Evolutionary conservation across 164 flowering plant species (phyloP).

Genomic region (Stephania cephalantha): DNA sequence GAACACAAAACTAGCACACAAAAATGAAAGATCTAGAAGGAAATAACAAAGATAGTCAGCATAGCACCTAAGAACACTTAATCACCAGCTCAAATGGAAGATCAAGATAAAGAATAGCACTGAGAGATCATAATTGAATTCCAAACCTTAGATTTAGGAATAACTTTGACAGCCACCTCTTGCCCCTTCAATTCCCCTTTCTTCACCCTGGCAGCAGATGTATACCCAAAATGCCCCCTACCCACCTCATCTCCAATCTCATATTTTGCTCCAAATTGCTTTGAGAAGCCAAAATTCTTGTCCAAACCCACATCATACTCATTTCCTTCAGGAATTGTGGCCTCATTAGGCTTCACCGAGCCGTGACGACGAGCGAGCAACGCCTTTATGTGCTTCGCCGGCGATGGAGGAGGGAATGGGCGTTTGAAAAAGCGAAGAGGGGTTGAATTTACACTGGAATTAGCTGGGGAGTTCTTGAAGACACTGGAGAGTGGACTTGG

Average conservation of each 20-base stretch:
- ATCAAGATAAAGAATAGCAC: too few relatives aligned
- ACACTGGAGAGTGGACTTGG: conserved; percentile 69
- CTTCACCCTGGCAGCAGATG: conserved; percentile 73
- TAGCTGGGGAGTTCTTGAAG: conserved; percentile 75
- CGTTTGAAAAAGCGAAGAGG: conserved; percentile 73
- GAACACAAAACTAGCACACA: not conserved
- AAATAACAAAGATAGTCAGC: not conserved
- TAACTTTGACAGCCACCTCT: conserved; percentile 91
- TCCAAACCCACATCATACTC: conserved; percentile 69
- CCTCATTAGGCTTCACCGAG: conserved; percentile 85
- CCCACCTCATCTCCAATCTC: conserved; percentile 93
- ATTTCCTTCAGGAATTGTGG: conserved; percentile 73
- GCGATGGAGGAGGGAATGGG: conserved; percentile 95
- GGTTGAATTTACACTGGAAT: conserved; percentile 59
- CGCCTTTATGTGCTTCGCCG: conserved; percentile 96
- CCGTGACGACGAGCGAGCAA: conserved; percentile 84
- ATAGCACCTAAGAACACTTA: not conserved
- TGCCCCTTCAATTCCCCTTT: conserved; percentile 85
- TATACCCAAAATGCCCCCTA: conserved; percentile 91
- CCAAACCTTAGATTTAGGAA: conserved; percentile 84
- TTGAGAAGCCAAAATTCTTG: conserved; percentile 75
- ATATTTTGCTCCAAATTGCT: conserved; percentile 57
- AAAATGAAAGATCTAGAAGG: not conserved
- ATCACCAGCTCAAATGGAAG: not conserved
- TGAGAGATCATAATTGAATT: not conserved